Evolutionary conservation across 2,329 filamentous ascomycete genomes (phyloP), one percentile per base, ranked within the genome.

Genomic region (Alternaria atra): DNA sequence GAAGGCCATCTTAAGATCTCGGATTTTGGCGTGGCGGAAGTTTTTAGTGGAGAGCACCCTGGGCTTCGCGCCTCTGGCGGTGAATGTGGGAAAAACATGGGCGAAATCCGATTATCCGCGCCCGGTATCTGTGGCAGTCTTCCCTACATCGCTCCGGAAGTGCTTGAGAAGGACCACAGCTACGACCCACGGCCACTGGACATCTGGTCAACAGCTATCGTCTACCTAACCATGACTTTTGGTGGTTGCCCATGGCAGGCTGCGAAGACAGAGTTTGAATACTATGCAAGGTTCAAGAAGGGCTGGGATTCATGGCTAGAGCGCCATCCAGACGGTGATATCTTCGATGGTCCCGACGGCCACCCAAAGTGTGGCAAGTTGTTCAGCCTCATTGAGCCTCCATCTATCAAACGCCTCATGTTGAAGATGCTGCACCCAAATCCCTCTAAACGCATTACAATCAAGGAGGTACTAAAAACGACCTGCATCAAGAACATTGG

Each of bases 11-110:
- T 97, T 57, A 97, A 97, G 80, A 94, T 97, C 61, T 93, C 92
- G 51, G 93, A 97, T 77, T 97, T 97, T 80, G 93, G 93, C 54
- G 91, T 94, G 13, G 93, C 92, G 0, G 92, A 95, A 75, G 91
- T 96, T 17, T 97, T 97, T 74, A 87, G 85, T 55, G 93, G 92
- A 39, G 89, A 89, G 52, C 92, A 96, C 77, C 93, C 92, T 0
- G 93, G 92, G 30, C 80, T 93, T 40, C 86, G 91, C 61, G 87
- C 90, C 70, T 86, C 91, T 12, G 88, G 88, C 52, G 91, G 91
- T 56, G 85, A 91, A 72, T 94, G 91, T 77, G 91, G 90, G 48
- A 86, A 86, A 73, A 86, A 89, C 66, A 92, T 94, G 87, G 85
- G 85, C 29, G 87, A 90, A 5, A 77, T 92, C 8, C 88, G 91